phyloP scores from a whole-genome alignment of 495 filamentous ascomycete species.

The Xylaria cubensis region DNA sequence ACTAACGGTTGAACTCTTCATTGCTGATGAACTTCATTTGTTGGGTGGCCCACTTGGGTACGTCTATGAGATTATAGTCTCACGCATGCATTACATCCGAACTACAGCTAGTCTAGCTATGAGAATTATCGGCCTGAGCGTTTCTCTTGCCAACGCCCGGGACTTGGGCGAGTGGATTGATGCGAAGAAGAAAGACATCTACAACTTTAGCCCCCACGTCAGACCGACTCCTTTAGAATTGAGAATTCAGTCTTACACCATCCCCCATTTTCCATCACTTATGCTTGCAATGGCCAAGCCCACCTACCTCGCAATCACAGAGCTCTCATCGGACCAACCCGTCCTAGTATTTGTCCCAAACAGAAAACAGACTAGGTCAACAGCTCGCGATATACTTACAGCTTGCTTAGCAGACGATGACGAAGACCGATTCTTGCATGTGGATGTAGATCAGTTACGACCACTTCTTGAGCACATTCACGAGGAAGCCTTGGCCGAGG shows the following conservation, averaged over 20 bases:
- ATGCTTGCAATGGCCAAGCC: conserved; percentile 99
- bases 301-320: conserved; percentile 82
- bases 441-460: conserved; percentile 77
- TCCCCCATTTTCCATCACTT: conserved; percentile 94
- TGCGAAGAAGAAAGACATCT: conserved; percentile 97
- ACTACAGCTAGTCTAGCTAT: conserved; percentile 83
- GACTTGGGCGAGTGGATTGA: conserved; percentile 99
- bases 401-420: conserved; percentile 87
- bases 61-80: conserved; percentile 93
- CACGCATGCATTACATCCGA: conserved; percentile 95
- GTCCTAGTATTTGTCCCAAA: conserved; percentile 90
- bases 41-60: conserved; percentile 90
- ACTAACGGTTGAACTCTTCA: conserved; percentile 87
- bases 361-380: conserved; percentile 88
- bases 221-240: conserved; percentile 89
- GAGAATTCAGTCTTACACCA: conserved; percentile 93
- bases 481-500: conserved; percentile 86
- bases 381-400: conserved; percentile 85
- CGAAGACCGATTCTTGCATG: conserved; percentile 91
- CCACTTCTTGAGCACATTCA: conserved; percentile 81
- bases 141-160: conserved; percentile 88
- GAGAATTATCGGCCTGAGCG: conserved; percentile 89
- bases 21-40: conserved; percentile 96
- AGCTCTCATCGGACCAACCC: conserved; percentile 86
- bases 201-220: conserved; percentile 95